phyloP scores from a whole-genome alignment of 108 stramenopile species.

The Cyclostephanos tholiformis region DNA sequence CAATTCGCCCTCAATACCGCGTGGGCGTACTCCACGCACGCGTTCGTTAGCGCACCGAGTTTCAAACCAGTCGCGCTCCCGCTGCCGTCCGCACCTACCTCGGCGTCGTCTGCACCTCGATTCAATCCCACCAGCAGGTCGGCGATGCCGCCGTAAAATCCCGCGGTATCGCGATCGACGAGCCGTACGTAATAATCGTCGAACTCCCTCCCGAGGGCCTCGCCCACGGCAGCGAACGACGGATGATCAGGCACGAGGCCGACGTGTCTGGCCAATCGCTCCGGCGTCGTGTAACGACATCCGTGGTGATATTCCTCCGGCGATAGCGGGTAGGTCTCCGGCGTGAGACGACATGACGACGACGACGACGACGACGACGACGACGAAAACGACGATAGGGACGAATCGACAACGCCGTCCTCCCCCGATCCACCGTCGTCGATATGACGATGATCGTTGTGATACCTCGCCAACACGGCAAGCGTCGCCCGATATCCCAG shows the following conservation, averaged over 20 bases:
- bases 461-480: slow-evolving; percentile 65
- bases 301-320: slow-evolving; percentile 72
- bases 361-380: too few relatives aligned
- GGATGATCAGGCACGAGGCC: slow-evolving; percentile 69
- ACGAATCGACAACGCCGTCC: too few relatives aligned
- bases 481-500: slow-evolving; percentile 81
- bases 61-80: slow-evolving; percentile 20
- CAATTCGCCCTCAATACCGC: slow-evolving; percentile 77
- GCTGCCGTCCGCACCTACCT: slow-evolving; percentile 10
- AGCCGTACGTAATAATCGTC: slow-evolving; percentile 80
- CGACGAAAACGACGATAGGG: too few relatives aligned
- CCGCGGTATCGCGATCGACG: slow-evolving; percentile 71
- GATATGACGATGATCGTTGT: slow-evolving; percentile 38
- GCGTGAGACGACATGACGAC: slow-evolving; percentile 8
- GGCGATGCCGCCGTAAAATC: slow-evolving; percentile 74
- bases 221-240: slow-evolving; percentile 58
- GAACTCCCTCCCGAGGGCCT: slow-evolving; percentile 63
- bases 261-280: slow-evolving; percentile 80
- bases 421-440: not conserved
- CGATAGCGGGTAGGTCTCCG: slow-evolving; percentile 46
- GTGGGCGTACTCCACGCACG: slow-evolving; percentile 83
- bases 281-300: slow-evolving; percentile 75
- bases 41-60: slow-evolving; percentile 83
- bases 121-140: slow-evolving; percentile 49
- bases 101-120: slow-evolving; percentile 12